These are phyloP conservation scores for Hippophae gyantsensis DNA, from an alignment of 306 rosid species.

Conservation along the genomic window DNA sequence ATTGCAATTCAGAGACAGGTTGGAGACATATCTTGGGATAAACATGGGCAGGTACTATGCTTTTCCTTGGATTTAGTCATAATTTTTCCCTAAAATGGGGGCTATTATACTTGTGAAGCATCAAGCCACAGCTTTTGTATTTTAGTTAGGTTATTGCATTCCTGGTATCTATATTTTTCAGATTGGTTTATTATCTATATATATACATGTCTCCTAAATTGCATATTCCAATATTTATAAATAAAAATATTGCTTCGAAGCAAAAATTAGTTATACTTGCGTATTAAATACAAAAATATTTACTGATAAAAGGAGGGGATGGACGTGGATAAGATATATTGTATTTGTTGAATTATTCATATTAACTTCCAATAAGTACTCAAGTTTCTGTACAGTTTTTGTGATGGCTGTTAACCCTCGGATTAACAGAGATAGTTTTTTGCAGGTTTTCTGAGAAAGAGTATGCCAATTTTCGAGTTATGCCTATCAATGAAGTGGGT, in stretches of 20 bases:
- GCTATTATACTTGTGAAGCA: too few relatives aligned
- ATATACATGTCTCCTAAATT: background rate
- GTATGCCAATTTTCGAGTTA: conserved; percentile 64
- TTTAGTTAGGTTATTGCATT: too few relatives aligned
- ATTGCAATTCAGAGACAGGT: conserved; percentile 74
- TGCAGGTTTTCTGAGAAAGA: conserved; percentile 98
- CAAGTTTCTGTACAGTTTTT: conserved; percentile 17
- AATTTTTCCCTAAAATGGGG: background rate
- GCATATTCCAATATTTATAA: background rate
- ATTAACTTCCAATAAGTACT: background rate
- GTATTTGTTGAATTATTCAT: background rate
- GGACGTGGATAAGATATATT: background rate
- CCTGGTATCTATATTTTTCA: background rate
- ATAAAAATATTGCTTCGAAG: too few relatives aligned
- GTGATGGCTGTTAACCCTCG: conserved; percentile 45
- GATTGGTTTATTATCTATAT: background rate
- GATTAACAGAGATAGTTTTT: conserved; percentile 61
- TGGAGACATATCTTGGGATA: conserved; percentile 91
- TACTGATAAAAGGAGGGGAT: background rate
- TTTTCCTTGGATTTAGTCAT: background rate
- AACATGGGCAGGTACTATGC: conserved; percentile 89
- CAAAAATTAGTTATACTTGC: too few relatives aligned
- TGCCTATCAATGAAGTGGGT: conserved; percentile 75
- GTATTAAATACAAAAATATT: too few relatives aligned
- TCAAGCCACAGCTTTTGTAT: too few relatives aligned